phyloP scores from a whole-genome alignment of 306 rosid genomes.

The Malus domestica region DNA sequence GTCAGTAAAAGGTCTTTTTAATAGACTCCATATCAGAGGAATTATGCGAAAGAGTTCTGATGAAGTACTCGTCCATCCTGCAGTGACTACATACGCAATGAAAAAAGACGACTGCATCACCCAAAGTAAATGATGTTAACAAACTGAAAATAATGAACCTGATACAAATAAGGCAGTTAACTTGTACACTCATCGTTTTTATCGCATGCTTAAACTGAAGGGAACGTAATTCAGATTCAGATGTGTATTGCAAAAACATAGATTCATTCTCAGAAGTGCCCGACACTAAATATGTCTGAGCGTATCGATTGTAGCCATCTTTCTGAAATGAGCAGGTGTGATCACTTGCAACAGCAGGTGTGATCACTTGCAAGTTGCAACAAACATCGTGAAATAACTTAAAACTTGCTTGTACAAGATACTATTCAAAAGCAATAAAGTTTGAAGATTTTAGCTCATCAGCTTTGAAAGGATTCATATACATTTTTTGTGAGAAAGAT shows the following conservation, averaged over 20 bases:
- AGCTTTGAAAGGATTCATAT: neutral
- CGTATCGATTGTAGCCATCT: neutral
- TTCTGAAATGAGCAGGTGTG: neutral
- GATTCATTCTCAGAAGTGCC: neutral
- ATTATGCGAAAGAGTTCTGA: slow-evolving; percentile 75
- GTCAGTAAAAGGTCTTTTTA: slow-evolving; percentile 46
- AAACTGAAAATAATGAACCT: slow-evolving; percentile 12
- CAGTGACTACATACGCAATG: slow-evolving; percentile 85
- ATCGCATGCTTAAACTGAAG: slow-evolving; percentile 11
- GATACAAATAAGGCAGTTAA: neutral
- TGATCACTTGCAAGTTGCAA: neutral
- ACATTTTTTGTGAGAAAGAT: neutral
- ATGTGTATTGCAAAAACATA: neutral
- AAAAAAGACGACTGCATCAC: slow-evolving; percentile 79
- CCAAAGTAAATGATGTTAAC: slow-evolving; percentile 23
- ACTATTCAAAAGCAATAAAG: neutral
- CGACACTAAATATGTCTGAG: neutral
- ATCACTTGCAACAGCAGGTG: neutral
- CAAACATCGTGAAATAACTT: too few species aligned
- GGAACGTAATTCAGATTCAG: neutral
- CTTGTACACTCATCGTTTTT: slow-evolving; percentile 1
- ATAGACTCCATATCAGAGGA: slow-evolving; percentile 48
- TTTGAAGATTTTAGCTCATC: neutral
- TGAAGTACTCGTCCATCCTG: slow-evolving; percentile 87
- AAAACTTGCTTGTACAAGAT: too few species aligned